phyloP scores from a whole-genome alignment of 805 yeast genomes.

The Suhomyces vadensis region DNA sequence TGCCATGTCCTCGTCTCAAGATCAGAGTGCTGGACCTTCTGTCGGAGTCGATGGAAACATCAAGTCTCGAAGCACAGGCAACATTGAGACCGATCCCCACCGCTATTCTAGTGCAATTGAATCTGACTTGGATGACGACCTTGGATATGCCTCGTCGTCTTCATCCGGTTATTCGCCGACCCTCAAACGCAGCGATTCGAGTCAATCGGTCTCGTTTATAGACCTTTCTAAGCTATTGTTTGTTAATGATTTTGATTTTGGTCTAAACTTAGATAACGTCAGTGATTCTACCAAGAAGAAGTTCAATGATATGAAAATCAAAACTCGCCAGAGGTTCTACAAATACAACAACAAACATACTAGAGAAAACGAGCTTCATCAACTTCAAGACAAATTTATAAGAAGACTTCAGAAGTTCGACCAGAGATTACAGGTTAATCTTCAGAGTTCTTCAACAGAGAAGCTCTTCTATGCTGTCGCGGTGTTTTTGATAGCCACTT shows the following conservation, averaged over 20 bases:
- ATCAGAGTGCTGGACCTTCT: too few species aligned
- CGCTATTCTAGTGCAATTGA: constrained; percentile 1
- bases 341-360: constrained; percentile 21
- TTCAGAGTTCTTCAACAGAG: constrained; percentile 50
- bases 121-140: constrained; percentile 1
- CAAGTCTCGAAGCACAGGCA: constrained; percentile 1
- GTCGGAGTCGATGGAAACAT: not conserved
- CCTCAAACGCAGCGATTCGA: constrained; percentile 15
- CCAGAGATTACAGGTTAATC: constrained; percentile 32
- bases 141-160: not conserved
- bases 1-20: too few species aligned
- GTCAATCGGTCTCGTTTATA: constrained; percentile 30
- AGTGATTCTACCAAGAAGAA: constrained; percentile 37
- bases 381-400: constrained; percentile 34
- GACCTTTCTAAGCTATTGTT: constrained; percentile 40
- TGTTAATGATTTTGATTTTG: constrained; percentile 46
- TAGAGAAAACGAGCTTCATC: constrained; percentile 25
- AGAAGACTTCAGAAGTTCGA: constrained; percentile 37
- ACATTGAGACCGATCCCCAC: not conserved
- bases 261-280: constrained; percentile 36
- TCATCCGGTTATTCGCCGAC: constrained; percentile 2
- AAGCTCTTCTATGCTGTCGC: constrained; percentile 80
- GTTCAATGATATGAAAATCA: constrained; percentile 36
- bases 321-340: constrained; percentile 33
- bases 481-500: constrained; percentile 61